Percentiles rank a stretch among this genome's conserved stretches.
These are phyloP conservation scores for Waltiozyma sp. DNA, from an alignment of 1,139 yeast species.

Conservation along the genomic window DNA sequence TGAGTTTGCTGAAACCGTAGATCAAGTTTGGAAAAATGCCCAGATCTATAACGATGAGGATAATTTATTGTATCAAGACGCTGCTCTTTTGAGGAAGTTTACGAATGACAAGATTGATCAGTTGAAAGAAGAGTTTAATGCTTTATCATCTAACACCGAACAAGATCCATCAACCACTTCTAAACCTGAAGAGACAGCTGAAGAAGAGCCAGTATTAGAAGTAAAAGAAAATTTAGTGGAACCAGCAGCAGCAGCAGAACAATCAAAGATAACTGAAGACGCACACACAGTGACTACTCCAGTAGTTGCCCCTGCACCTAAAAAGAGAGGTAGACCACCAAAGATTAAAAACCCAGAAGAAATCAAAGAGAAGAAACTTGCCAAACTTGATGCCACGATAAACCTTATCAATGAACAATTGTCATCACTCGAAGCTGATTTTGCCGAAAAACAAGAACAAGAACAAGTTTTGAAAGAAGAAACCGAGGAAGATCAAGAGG, in stretches of 20 bases:
- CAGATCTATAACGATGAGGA: constrained; percentile 79
- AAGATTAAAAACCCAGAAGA: constrained; percentile 9
- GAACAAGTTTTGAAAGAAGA: background rate
- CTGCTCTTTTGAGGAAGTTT: constrained; percentile 45
- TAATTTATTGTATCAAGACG: constrained; percentile 69
- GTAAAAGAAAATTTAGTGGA: constrained; percentile 4
- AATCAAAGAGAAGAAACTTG: constrained; percentile 1
- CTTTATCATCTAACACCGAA: constrained; percentile 1
- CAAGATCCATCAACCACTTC: background rate
- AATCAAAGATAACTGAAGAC: constrained; percentile 5
- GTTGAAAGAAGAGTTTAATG: constrained; percentile 9
- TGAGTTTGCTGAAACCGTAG: constrained; percentile 43
- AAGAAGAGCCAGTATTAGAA: constrained; percentile 1
- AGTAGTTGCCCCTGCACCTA: constrained; percentile 2
- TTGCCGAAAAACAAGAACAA: background rate
- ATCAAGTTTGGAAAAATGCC: constrained; percentile 74
- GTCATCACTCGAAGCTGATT: background rate
- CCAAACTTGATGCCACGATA: background rate
- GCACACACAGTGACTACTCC: background rate
- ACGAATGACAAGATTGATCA: constrained; percentile 19
- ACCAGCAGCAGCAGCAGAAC: constrained; percentile 15
- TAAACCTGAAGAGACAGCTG: background rate
- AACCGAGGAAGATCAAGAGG: background rate
- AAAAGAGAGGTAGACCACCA: constrained; percentile 15
- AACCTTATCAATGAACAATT: background rate